A percentile compares a stretch with the other conserved stretches of the same genome.
These are phyloP conservation scores for Apiospora sp. DNA, from an alignment of 2,329 filamentous ascomycete genomes.

Conservation along the genomic window DNA sequence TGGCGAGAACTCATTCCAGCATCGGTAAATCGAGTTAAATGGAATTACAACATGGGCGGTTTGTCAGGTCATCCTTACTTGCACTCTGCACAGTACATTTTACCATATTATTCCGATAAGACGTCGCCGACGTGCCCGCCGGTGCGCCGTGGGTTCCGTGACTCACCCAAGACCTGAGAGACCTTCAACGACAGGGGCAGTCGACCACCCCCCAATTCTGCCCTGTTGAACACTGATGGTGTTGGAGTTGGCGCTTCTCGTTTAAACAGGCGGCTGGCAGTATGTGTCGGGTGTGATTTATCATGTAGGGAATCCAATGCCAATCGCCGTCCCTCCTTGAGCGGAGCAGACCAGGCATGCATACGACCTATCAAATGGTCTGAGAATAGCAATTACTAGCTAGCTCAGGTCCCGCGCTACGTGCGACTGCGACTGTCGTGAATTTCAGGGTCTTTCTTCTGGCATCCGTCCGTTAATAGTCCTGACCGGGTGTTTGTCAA, in stretches of 20 bases:
- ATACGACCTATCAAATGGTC: constrained; percentile 5
- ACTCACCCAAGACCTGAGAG: background rate
- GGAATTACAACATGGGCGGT: background rate
- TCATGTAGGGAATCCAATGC: background rate
- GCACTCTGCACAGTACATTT: background rate
- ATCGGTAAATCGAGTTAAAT: background rate
- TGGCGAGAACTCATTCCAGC: background rate
- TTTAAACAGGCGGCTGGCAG: background rate
- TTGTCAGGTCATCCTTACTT: background rate
- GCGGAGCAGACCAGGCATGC: constrained; percentile 15
- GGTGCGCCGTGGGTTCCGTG: background rate
- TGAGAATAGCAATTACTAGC: background rate
- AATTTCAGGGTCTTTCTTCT: constrained; percentile 11
- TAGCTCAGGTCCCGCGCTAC: background rate
- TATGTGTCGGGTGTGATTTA: background rate
- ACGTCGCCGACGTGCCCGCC: background rate
- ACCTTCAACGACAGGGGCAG: background rate
- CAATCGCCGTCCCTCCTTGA: background rate
- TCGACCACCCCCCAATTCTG: background rate
- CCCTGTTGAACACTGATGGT: background rate
- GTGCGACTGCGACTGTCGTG: constrained; percentile 2
- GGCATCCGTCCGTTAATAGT: background rate
- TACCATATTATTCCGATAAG: background rate
- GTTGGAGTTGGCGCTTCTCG: background rate
- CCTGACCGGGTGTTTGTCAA: constrained; percentile 20